Evolutionary conservation across 2,329 filamentous ascomycete genomes (phyloP).

Genomic region (Fusarium napiforme): DNA sequence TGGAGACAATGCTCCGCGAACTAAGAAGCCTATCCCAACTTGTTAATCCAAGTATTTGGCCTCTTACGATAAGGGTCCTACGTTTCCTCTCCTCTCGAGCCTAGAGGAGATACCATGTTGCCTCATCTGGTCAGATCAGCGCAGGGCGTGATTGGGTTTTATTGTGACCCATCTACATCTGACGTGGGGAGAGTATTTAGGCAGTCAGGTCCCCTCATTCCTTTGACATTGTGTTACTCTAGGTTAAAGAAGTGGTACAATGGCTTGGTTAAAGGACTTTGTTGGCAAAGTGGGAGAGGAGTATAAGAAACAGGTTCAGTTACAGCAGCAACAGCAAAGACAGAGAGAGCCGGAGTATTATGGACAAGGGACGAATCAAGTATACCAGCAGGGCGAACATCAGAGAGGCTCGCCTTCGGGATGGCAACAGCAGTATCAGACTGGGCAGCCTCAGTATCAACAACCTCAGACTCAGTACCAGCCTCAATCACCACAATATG

Average conservation of each 20-base stretch:
- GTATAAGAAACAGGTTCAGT: constrained; percentile 29
- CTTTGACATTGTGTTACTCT: not conserved
- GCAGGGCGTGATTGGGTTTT: not conserved
- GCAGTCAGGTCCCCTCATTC: not conserved
- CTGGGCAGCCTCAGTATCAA: not conserved
- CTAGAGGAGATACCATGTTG: not conserved
- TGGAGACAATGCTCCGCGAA: not conserved
- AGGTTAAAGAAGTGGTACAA: not conserved
- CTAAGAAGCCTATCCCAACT: not conserved
- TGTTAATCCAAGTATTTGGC: no score
- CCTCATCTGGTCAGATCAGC: not conserved
- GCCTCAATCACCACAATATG: constrained; percentile 1
- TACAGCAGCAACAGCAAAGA: not conserved
- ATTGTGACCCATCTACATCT: not conserved
- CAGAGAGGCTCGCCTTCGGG: not conserved
- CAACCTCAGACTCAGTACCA: constrained; percentile 17
- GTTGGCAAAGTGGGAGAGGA: constrained; percentile 41
- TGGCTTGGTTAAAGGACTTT: constrained; percentile 40
- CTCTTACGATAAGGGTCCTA: not conserved
- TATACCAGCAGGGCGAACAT: constrained; percentile 3
- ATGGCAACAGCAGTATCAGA: constrained; percentile 13
- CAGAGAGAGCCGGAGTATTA: not conserved
- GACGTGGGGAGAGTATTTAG: constrained; percentile 13
- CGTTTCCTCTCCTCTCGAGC: not conserved
- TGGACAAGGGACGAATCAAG: constrained; percentile 2